These are phyloP conservation scores for Malassezia sympodialis DNA, from an alignment of 1,284 basidiomycete species.

Conservation along the genomic window DNA sequence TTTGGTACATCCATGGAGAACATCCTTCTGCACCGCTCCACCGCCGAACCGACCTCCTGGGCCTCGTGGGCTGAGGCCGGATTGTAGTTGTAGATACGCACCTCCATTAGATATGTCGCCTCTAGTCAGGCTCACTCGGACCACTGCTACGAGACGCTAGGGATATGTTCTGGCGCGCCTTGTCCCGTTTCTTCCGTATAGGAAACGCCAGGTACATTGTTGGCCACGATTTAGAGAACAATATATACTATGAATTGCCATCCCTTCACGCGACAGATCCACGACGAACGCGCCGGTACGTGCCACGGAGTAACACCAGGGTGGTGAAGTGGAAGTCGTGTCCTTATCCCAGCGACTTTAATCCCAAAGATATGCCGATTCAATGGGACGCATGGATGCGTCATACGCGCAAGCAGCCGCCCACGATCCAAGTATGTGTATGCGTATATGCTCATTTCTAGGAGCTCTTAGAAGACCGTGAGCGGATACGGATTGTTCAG, in stretches of 20 bases:
- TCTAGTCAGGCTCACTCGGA: not conserved
- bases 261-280: slow-evolving; percentile 29
- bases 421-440: slow-evolving; percentile 25
- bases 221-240: slow-evolving; percentile 33
- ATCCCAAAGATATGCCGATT: slow-evolving; percentile 34
- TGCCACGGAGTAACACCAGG: not conserved
- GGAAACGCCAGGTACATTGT: slow-evolving; percentile 32
- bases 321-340: slow-evolving; percentile 11
- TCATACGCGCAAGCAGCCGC: slow-evolving; percentile 32
- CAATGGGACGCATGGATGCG: slow-evolving; percentile 46
- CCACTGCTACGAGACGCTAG: not conserved
- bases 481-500: slow-evolving; percentile 14
- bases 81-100: not conserved
- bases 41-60: slow-evolving; percentile 4
- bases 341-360: slow-evolving; percentile 24
- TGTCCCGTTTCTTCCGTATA: slow-evolving; percentile 24
- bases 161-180: slow-evolving; percentile 2
- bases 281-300: slow-evolving; percentile 27
- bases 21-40: slow-evolving; percentile 26
- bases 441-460: not conserved
- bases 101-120: not conserved
- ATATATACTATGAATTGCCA: slow-evolving; percentile 36
- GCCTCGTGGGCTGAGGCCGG: slow-evolving; percentile 5
- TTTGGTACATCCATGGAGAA: slow-evolving; percentile 35
- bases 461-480: slow-evolving; percentile 14